These are phyloP conservation scores for Kurtzmaniella quercitrusa DNA, from an alignment of 1,139 yeast genomes.

Conservation along the genomic window DNA sequence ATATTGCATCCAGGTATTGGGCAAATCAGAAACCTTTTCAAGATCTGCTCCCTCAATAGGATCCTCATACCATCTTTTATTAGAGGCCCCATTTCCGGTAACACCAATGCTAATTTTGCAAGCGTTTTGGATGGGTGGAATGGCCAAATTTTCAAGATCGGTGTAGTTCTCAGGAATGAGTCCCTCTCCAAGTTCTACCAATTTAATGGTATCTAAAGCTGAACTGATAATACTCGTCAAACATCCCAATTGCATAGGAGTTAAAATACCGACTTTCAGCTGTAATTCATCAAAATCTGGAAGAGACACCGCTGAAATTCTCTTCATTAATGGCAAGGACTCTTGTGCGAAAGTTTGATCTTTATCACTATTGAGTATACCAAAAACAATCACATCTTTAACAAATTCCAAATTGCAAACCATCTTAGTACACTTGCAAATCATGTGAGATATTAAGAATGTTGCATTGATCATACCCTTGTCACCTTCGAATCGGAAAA, in stretches of 20 bases:
- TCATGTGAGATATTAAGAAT: constrained; percentile 22
- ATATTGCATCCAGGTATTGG: constrained; percentile 42
- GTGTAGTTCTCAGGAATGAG: constrained; percentile 16
- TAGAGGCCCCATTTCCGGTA: constrained; percentile 12
- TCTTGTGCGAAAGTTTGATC: neutral
- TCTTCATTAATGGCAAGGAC: constrained; percentile 12
- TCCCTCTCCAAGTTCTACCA: constrained; percentile 29
- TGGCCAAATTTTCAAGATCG: constrained; percentile 11
- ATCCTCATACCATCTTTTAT: constrained; percentile 21
- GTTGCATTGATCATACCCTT: constrained; percentile 26
- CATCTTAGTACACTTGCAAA: constrained; percentile 21
- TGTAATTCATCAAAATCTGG: constrained; percentile 17
- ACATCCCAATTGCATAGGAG: constrained; percentile 18
- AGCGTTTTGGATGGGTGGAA: constrained; percentile 4
- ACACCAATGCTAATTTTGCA: constrained; percentile 9
- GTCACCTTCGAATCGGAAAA: constrained; percentile 4
- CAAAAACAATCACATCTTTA: constrained; percentile 6
- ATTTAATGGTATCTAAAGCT: constrained; percentile 12
- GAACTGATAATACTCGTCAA: constrained; percentile 14
- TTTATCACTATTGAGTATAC: neutral
- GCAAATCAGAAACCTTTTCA: constrained; percentile 15
- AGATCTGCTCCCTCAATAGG: constrained; percentile 17
- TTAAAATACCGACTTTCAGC: constrained; percentile 12
- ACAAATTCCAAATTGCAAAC: constrained; percentile 13
- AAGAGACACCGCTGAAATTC: constrained; percentile 16